Evolutionary conservation across 805 yeast species (phyloP).

Genomic region (Lipomyces japonicus): DNA sequence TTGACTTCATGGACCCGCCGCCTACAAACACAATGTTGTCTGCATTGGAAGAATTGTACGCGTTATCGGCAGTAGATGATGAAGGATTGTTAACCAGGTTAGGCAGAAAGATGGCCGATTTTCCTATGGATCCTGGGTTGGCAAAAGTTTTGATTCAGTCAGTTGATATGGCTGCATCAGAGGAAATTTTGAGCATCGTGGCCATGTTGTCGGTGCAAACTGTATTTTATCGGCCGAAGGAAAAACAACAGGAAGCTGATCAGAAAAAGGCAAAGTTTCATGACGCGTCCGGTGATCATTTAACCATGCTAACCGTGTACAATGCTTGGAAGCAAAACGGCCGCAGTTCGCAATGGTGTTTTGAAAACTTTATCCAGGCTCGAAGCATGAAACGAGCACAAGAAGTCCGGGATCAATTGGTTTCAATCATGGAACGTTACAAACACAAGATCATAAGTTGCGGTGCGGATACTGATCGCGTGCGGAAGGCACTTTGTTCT

Average conservation of each 20-base stretch:
- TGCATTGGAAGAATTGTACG: constrained; percentile 76
- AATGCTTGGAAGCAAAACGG: constrained; percentile 70
- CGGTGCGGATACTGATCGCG: constrained; percentile 35
- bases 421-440: constrained; percentile 43
- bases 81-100: constrained; percentile 70
- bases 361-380: constrained; percentile 74
- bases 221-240: constrained; percentile 67
- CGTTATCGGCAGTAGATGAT: constrained; percentile 79
- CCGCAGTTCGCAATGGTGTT: constrained; percentile 75
- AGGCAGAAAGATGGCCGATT: constrained; percentile 84
- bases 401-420: constrained; percentile 69
- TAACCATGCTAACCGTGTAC: constrained; percentile 70
- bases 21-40: constrained; percentile 65
- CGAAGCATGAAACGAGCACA: constrained; percentile 64
- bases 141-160: constrained; percentile 71
- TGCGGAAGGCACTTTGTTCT: constrained; percentile 56
- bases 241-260: constrained; percentile 60
- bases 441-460: constrained; percentile 36
- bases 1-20: constrained; percentile 92
- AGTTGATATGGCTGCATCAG: constrained; percentile 55
- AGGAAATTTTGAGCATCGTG: constrained; percentile 67
- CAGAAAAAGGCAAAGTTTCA: constrained; percentile 54
- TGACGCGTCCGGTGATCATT: constrained; percentile 67
- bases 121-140: constrained; percentile 88
- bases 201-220: constrained; percentile 81